Base-by-base conservation (phyloP, 2,329 filamentous ascomycete genomes). In the Beauveria medogensis region DNA sequence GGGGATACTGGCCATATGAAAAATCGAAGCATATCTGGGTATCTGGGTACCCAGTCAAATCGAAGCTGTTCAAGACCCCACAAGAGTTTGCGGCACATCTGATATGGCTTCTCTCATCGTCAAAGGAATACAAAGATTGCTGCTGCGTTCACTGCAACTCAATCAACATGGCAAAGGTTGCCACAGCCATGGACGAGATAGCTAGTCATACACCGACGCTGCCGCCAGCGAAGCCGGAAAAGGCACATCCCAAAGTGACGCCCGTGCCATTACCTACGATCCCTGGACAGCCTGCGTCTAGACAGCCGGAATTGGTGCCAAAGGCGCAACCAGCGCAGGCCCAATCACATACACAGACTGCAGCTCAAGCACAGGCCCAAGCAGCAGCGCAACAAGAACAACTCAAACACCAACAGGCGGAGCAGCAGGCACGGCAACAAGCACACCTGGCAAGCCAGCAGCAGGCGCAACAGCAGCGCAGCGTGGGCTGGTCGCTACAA, bases 31-130 rank as follows among this genome's bases (percentile, higher is more conserved):
- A 80, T 62, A 76, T 80, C 22, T 79, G 77, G 72, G 73, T 81
- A 4, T 80, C 78, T 5, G 78, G 78, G 9, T 79, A 80, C 61
- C 78, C 78, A 5, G 70, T 75, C 63, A 79, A 80, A 63, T 67
- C 72, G 40, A 80, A 78, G 67, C 70, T 79, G 5, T 82, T 78
- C 67, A 80, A 79, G 67, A 80, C 77, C 48, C 80, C 80, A 0
- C 78, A 81, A 61, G 80, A 83, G 64, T 81, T 83, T 62, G 78
- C 76, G 5, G 70, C 80, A 9, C 80, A 83, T 63, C 64, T 81
- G 26, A 72, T 83, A 54, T 83, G 80, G 80, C 75, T 83, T 2
- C 70, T 79, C 8, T 80, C 79, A 34, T 67, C 70, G 18, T 81
- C 80, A 16, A 72, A 69, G 62, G 77, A 80, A 65, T 77, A 79